Base-by-base conservation (phyloP, 768 basidiomycete genomes). In the Suillus bovinus region DNA sequence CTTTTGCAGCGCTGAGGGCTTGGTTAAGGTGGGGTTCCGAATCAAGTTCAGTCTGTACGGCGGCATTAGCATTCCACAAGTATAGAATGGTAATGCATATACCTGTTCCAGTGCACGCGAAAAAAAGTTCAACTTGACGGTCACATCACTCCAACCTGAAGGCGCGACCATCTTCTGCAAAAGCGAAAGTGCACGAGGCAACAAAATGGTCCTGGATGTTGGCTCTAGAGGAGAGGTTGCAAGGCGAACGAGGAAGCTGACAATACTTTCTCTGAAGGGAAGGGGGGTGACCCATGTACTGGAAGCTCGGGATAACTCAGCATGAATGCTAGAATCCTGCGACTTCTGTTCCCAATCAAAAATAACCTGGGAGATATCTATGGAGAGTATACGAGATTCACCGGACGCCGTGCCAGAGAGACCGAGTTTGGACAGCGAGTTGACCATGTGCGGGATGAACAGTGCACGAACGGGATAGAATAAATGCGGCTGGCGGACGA, bases 241-340 rank as follows among this genome's bases (percentile, higher is more conserved):
- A 52, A 99, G 82, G 53, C 96, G 89, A n/a, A 99, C 88, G 38
- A 99, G 84, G 75, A 95, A 97, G 78, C 94, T 95, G 65, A 98
- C 90, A 78, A 97, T 91, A 63, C 89, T 89, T 76, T 99, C 96
- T 33, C 93, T 85, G 61, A 93, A 87, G 24, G 83, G 81, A 33
- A 91, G 77, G 3, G 96, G 93, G 0, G 91, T 92, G 24, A 84
- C 74, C 93, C 94, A 96, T 4, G 58, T 24, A 5, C 39, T 70
- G 60, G 52, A 71, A 64, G 52, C 76, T 75, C 44, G 63, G 36
- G 57, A 66, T n/a, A 63, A 64, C 27, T 76, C 74, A n/a, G 67
- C 49, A 27, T 66, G 71, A 2, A 63, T 61, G 59, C 73, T 74
- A 1, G 65, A 56, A 9, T 72, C 69, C 63, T 79, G 74, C 9